Evolutionary conservation across 495 filamentous ascomycete species (phyloP).

Genomic region (Pseudomonodictys pantanalensis): DNA sequence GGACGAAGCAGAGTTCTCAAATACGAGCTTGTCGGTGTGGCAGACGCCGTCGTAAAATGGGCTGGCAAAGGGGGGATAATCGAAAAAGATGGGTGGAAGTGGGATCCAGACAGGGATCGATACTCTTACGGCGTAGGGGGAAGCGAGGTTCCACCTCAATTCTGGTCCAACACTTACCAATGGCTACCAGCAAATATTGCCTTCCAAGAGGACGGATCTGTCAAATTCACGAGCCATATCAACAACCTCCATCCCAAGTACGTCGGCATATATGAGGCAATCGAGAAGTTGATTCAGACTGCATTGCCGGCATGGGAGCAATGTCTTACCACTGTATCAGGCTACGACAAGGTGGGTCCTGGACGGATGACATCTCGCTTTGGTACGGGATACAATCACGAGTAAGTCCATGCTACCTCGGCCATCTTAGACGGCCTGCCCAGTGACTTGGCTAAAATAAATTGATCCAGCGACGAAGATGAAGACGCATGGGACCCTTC

Average conservation of each 20-base stretch:
- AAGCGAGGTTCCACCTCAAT: not conserved
- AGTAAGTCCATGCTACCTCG: no score
- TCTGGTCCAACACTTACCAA: constrained; percentile 22
- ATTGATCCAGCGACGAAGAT: constrained; percentile 17
- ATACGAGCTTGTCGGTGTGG: constrained; percentile 7
- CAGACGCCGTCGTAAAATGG: constrained; percentile 22
- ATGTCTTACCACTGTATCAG: constrained; percentile 15
- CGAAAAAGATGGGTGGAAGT: not conserved
- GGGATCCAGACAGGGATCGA: not conserved
- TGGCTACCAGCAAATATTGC: constrained; percentile 25
- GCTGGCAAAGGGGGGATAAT: constrained; percentile 16
- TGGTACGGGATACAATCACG: constrained; percentile 1
- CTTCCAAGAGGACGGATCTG: constrained; percentile 11
- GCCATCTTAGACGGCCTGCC: no score
- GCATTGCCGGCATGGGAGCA: constrained; percentile 22
- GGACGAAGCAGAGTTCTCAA: constrained; percentile 12
- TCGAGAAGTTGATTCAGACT: constrained; percentile 18
- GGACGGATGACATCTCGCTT: constrained; percentile 13
- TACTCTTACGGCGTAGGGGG: not conserved
- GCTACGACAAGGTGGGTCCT: constrained; percentile 7
- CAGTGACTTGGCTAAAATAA: not conserved
- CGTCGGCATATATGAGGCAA: constrained; percentile 10
- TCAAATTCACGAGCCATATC: constrained; percentile 25
- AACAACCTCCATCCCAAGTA: constrained; percentile 29
- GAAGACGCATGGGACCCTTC: constrained; percentile 10